phyloP scores from a whole-genome alignment of 805 yeast genomes.

The Cyberlindnera veronae region DNA sequence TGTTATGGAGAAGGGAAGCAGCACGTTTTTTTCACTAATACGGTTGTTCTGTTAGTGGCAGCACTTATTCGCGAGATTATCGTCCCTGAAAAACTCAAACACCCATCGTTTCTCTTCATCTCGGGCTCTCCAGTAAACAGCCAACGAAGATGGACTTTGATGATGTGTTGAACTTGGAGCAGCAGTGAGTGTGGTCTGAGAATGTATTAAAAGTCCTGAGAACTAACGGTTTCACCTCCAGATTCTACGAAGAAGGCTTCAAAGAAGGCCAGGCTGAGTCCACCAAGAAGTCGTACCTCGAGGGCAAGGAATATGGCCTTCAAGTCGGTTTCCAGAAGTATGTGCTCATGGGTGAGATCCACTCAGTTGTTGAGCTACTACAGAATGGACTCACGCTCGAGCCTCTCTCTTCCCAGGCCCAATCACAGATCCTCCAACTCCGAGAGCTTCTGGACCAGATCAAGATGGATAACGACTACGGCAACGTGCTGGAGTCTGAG shows the following conservation, averaged over 20 bases:
- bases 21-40: no score
- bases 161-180: conserved; percentile 56
- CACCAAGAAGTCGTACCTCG: conserved; percentile 53
- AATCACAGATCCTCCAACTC: conserved; percentile 27
- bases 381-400: conserved; percentile 21
- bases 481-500: conserved; percentile 54
- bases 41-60: no score
- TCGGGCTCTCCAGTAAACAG: no score
- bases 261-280: conserved; percentile 67
- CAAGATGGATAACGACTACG: conserved; percentile 46
- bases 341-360: conserved; percentile 64
- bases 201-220: no score
- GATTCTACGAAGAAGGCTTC: conserved; percentile 65
- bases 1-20: no score
- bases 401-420: conserved; percentile 23
- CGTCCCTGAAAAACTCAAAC: no score
- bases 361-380: conserved; percentile 46
- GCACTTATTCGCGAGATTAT: no score
- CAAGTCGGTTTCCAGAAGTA: conserved; percentile 75
- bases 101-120: no score
- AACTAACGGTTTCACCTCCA: no score
- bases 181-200: conserved; percentile 31
- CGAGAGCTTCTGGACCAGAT: conserved; percentile 29
- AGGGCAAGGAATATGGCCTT: conserved; percentile 82
- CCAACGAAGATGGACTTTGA: no score